Conservation (phyloP, 2,329 filamentous ascomycete genomes). For the Fusarium subglutinans region DNA sequence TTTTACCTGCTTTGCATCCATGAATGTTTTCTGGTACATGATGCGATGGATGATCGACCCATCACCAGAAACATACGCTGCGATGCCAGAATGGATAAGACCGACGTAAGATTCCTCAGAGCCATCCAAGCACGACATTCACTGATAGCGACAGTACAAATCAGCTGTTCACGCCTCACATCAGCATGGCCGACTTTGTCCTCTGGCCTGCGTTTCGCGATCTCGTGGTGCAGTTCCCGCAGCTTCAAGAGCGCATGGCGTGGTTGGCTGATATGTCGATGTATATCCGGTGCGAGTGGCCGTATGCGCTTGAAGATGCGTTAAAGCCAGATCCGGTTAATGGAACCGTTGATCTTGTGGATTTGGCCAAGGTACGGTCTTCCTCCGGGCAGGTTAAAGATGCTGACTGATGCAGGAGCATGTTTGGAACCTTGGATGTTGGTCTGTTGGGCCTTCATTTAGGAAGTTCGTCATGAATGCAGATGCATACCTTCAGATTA, state of each 20-base stretch:
- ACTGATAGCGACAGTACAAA: rapidly evolving
- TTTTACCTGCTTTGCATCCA: constrained; percentile 12
- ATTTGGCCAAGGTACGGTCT: not conserved
- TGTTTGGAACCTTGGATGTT: constrained; percentile 6
- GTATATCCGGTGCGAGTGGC: constrained; percentile 9
- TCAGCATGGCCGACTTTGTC: constrained; percentile 13
- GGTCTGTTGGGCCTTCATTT: constrained; percentile 18
- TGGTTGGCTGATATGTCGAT: constrained; percentile 8
- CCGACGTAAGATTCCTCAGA: not conserved
- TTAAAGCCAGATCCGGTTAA: not conserved
- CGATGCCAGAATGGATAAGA: constrained; percentile 24
- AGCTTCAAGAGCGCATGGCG: constrained; percentile 20
- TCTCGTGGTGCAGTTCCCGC: constrained; percentile 9
- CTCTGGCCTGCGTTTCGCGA: constrained; percentile 14
- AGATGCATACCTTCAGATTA: not conserved
- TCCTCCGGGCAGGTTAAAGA: rapidly evolving
- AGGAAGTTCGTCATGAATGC: not conserved
- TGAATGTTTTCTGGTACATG: constrained; percentile 21
- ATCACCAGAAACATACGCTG: constrained; percentile 6
- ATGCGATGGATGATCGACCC: constrained; percentile 24
- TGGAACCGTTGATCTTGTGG: not conserved
- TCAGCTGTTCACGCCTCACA: constrained; percentile 12
- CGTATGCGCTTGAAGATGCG: not conserved
- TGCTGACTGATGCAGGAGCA: not conserved
- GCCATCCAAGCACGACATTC: rapidly evolving